A percentile compares a stretch with the other conserved stretches of the same genome.
Conservation (phyloP, 331 rosid species). For the Quercus lobata region DNA sequence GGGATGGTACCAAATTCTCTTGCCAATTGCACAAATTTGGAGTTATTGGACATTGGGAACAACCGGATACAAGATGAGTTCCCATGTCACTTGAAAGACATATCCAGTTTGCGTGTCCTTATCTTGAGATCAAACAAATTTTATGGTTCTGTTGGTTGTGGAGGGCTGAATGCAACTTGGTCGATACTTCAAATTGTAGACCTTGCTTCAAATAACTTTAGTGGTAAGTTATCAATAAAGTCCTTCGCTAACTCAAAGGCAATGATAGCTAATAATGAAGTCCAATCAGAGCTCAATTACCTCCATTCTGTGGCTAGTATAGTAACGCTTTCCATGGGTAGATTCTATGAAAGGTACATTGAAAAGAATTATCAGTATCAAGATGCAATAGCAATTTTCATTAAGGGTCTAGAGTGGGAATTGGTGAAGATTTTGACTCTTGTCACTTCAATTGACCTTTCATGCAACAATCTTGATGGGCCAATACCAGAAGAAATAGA, state of each 20-base stretch:
- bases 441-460: not conserved
- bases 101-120: too few species aligned
- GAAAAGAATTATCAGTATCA: not conserved
- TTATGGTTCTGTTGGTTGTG: too few species aligned
- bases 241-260: constrained; percentile 11
- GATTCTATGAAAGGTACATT: too few species aligned
- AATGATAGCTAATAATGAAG: not conserved
- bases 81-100: not conserved
- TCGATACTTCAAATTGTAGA: constrained; percentile 30
- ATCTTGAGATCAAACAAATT: too few species aligned
- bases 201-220: constrained; percentile 25
- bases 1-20: constrained; percentile 24
- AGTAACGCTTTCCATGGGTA: too few species aligned
- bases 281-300: not conserved
- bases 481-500: not conserved
- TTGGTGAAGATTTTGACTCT: not conserved
- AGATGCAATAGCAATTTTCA: not conserved
- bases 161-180: not conserved
- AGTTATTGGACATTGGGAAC: too few species aligned
- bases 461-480: not conserved
- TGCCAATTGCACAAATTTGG: constrained; percentile 4
- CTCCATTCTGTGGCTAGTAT: too few species aligned
- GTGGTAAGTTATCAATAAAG: constrained; percentile 7
- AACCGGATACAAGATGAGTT: too few species aligned
- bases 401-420: not conserved